These are phyloP conservation scores for Penicillium herquei DNA, from an alignment of 495 filamentous ascomycete species.

Conservation along the genomic window DNA sequence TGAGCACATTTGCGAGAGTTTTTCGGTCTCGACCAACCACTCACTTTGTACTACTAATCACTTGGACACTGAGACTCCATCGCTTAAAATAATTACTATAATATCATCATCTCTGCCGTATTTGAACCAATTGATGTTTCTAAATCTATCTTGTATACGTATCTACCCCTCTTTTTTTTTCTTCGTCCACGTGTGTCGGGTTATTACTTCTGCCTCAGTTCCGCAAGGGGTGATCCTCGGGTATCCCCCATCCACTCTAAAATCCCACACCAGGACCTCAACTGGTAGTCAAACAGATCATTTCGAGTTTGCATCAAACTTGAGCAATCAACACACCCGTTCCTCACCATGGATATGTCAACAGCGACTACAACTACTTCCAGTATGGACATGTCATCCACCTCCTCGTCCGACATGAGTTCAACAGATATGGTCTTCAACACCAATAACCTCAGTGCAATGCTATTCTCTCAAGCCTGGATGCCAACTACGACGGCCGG, in stretches of 20 bases:
- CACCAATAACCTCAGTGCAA: constrained; percentile 55
- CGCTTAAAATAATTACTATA: too few relatives aligned
- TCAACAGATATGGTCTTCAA: constrained; percentile 8
- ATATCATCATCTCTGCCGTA: too few relatives aligned
- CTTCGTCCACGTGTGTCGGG: neutral
- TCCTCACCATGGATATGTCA: neutral
- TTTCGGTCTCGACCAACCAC: neutral
- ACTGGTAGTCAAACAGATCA: neutral
- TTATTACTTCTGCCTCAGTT: neutral
- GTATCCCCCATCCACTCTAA: neutral
- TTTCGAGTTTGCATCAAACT: neutral
- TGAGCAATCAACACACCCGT: neutral
- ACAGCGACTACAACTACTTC: neutral
- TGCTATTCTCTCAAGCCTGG: constrained; percentile 75
- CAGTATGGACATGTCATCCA: constrained; percentile 1
- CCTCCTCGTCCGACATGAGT: neutral
- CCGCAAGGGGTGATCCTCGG: neutral
- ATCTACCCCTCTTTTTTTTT: neutral
- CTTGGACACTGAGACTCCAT: neutral
- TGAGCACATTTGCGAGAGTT: constrained; percentile 7
- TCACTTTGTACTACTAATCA: neutral
- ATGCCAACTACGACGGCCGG: constrained; percentile 61
- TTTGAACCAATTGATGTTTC: neutral
- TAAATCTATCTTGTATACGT: neutral
- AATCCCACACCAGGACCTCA: neutral